phyloP scores from a whole-genome alignment of 495 filamentous ascomycete species.

The Xylaria sp. region DNA sequence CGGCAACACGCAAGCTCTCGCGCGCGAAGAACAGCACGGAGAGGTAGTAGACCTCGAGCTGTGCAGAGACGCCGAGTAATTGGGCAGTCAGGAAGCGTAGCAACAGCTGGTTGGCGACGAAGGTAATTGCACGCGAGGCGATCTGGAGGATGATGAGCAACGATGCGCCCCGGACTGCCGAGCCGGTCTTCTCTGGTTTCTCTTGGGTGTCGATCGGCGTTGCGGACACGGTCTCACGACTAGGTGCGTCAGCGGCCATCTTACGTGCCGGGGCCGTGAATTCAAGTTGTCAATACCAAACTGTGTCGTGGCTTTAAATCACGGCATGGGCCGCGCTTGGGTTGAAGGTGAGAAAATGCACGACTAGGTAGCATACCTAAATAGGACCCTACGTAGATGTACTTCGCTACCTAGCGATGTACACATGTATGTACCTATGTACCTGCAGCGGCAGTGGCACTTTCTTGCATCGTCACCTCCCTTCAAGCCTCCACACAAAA shows the following conservation, averaged over 20 bases:
- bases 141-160: constrained; percentile 88
- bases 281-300: not conserved
- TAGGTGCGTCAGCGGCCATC: not conserved
- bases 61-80: constrained; percentile 81
- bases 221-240: not conserved
- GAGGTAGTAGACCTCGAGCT: constrained; percentile 89
- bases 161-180: constrained; percentile 69
- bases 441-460: not conserved
- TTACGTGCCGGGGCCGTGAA: not conserved
- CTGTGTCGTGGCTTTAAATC: not conserved
- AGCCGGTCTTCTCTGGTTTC: constrained; percentile 30
- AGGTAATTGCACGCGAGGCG: constrained; percentile 82
- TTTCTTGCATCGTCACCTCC: no score
- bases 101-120: constrained; percentile 86
- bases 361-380: not conserved
- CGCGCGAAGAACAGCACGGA: constrained; percentile 90
- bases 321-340: not conserved
- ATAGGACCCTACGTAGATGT: not conserved
- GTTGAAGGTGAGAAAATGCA: not conserved
- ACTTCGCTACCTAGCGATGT: no score
- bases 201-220: not conserved
- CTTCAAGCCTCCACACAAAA: no score
- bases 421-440: not conserved
- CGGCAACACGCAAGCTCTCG: constrained; percentile 83
- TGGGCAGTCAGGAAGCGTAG: constrained; percentile 85